phyloP scores from a whole-genome alignment of 2,329 filamentous ascomycete species.

The Neopestalotiopsis sp. region DNA sequence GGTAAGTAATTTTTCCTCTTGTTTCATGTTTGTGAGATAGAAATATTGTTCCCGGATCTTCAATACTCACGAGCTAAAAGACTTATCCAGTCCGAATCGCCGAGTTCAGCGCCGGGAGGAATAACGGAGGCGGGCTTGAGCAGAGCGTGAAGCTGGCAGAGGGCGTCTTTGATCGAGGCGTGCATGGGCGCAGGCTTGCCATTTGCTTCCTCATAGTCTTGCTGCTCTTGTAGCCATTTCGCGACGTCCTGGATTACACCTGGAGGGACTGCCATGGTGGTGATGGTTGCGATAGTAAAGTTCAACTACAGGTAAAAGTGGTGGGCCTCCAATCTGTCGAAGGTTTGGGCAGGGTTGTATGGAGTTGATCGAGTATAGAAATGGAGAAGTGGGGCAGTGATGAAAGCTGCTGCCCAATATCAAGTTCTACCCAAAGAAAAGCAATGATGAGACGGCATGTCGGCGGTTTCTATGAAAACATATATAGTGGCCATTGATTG shows the following conservation, averaged over 20 bases:
- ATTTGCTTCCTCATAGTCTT: constrained; percentile 36
- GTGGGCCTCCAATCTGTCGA: background rate
- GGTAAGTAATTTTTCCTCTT: background rate
- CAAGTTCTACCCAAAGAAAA: background rate
- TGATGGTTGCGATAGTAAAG: too few species aligned
- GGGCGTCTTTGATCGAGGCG: constrained; percentile 43
- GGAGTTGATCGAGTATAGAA: background rate
- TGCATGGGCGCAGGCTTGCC: constrained; percentile 43
- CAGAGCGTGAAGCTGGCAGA: constrained; percentile 45
- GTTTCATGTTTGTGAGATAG: too few species aligned
- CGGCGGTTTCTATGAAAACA: too few species aligned
- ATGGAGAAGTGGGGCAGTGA: background rate
- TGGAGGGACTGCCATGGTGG: constrained; percentile 3
- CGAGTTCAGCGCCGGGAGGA: constrained; percentile 33
- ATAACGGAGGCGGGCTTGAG: constrained; percentile 25
- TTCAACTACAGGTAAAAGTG: too few species aligned
- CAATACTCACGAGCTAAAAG: constrained; percentile 39
- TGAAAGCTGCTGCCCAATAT: background rate
- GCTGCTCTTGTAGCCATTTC: constrained; percentile 40
- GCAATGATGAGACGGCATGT: background rate
- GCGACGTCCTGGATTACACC: constrained; percentile 30
- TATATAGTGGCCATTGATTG: too few species aligned
- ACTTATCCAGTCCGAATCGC: constrained; percentile 45
- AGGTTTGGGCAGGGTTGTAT: background rate
- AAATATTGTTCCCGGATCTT: too few species aligned